phyloP scores from a whole-genome alignment of 2,329 filamentous ascomycete species.

The Aspergillus sojae region DNA sequence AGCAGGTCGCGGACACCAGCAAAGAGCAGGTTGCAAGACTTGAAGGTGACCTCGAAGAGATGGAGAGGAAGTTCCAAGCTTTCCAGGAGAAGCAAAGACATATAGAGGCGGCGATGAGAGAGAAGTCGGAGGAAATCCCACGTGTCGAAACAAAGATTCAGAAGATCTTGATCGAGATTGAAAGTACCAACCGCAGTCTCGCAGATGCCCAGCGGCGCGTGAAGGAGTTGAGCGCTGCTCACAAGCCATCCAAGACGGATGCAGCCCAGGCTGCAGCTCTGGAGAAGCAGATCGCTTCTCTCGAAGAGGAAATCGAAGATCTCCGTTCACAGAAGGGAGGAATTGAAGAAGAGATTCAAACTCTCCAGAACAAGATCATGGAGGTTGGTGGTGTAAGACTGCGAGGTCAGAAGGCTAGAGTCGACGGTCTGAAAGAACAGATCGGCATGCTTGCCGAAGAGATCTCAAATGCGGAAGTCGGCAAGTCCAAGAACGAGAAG shows the following conservation, averaged over 20 bases:
- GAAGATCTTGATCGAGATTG: conserved; percentile 85
- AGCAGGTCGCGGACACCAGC: conserved; percentile 81
- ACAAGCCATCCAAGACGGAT: conserved; percentile 79
- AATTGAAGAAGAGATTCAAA: conserved; percentile 90
- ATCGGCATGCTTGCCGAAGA: conserved; percentile 79
- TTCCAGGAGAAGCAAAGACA: conserved; percentile 84
- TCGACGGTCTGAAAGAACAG: conserved; percentile 85
- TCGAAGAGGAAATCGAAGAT: conserved; percentile 77
- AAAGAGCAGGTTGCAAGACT: conserved; percentile 88
- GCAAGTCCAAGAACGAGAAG: conserved; percentile 91
- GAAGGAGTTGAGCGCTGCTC: conserved; percentile 78
- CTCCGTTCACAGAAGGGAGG: conserved; percentile 83
- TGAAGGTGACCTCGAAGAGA: conserved; percentile 79
- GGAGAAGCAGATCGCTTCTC: conserved; percentile 73
- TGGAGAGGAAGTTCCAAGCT: conserved; percentile 79
- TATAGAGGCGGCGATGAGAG: conserved; percentile 71
- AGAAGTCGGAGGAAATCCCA: conserved; percentile 77
- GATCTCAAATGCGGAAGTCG: conserved; percentile 82
- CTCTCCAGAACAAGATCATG: conserved; percentile 96
- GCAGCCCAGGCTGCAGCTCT: conserved; percentile 72
- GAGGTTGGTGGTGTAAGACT: conserved; percentile 93
- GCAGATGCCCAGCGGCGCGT: conserved; percentile 81
- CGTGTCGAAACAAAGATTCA: conserved; percentile 86
- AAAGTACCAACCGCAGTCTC: conserved; percentile 82
- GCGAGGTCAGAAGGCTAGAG: conserved; percentile 84